phyloP scores from a whole-genome alignment of 306 rosid species.

The Trifolium fragiferum region DNA sequence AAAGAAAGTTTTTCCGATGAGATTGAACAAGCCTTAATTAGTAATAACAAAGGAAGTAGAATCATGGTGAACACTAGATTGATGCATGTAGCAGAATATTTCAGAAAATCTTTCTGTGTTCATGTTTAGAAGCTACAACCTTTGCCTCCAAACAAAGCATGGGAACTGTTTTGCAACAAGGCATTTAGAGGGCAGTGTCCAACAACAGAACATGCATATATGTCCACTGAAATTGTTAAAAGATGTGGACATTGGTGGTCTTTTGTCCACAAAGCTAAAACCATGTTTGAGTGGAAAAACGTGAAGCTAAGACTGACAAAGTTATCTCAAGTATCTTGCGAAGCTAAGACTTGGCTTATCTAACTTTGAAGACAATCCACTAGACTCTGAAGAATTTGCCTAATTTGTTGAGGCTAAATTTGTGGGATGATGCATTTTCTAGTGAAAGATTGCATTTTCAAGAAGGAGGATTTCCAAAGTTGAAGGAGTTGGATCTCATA shows the following conservation, averaged over 20 bases:
- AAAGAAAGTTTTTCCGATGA: slow-evolving; percentile 29
- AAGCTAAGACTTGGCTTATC: no score
- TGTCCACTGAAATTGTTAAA: slow-evolving; percentile 37
- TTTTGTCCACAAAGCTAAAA: slow-evolving; percentile 42
- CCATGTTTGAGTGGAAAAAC: slow-evolving; percentile 37
- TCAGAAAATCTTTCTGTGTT: slow-evolving; percentile 4
- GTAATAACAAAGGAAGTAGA: slow-evolving; percentile 23
- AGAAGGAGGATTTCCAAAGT: no score
- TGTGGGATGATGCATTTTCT: no score
- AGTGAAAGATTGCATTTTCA: no score
- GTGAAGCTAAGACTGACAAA: no score
- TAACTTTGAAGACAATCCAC: no score
- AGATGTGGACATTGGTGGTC: slow-evolving; percentile 42
- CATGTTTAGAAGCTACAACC: slow-evolving; percentile 20
- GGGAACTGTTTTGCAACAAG: slow-evolving; percentile 45
- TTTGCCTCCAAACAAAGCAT: slow-evolving; percentile 6
- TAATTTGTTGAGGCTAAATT: no score
- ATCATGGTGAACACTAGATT: slow-evolving; percentile 41
- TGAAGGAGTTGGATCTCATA: no score
- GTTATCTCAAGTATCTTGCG: no score
- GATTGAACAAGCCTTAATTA: slow-evolving; percentile 26
- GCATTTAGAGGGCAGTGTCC: slow-evolving; percentile 37
- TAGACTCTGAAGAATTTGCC: no score
- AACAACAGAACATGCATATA: no score
- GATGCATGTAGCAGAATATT: slow-evolving; percentile 28